phyloP scores from a whole-genome alignment of 2,329 filamentous ascomycete species.

The Calonectria fujianensis region DNA sequence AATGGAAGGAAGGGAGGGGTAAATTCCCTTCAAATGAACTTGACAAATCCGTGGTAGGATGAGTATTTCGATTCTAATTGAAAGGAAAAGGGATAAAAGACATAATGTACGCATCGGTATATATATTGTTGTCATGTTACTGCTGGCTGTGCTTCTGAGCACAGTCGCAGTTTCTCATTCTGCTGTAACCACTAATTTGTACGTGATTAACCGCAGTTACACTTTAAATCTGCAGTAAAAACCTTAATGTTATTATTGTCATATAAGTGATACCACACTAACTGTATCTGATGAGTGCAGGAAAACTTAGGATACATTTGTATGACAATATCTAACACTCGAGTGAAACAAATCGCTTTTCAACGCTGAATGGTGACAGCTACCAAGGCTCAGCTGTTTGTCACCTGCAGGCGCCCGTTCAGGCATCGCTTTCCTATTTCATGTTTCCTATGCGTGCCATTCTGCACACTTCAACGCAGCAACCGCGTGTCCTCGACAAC shows the following conservation, averaged over 20 bases:
- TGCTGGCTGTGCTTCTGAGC: neutral
- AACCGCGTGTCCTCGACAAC: neutral
- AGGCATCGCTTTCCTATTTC: slow-evolving; percentile 12
- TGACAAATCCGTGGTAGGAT: neutral
- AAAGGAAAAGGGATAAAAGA: neutral
- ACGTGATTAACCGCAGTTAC: neutral
- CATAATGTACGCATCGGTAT: neutral
- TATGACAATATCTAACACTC: slow-evolving; percentile 1
- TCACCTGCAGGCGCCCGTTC: neutral
- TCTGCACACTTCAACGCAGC: slow-evolving; percentile 4
- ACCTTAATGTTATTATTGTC: neutral
- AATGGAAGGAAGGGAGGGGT: neutral
- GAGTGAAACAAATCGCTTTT: neutral
- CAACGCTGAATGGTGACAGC: neutral
- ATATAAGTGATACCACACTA: slow-evolving; percentile 7
- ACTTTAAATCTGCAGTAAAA: neutral
- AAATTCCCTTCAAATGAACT: neutral
- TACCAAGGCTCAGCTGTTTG: neutral
- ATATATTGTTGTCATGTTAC: neutral
- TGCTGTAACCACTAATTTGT: neutral
- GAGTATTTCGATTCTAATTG: too few species aligned
- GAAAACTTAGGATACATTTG: neutral
- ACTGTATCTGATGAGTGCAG: slow-evolving; percentile 4
- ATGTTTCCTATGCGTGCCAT: slow-evolving; percentile 6
- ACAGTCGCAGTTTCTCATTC: neutral